A percentile compares a stretch with the other conserved stretches of the same genome.
phyloP scores from a whole-genome alignment of 2,329 filamentous ascomycete species.

The Ophiostoma angusticollis region DNA sequence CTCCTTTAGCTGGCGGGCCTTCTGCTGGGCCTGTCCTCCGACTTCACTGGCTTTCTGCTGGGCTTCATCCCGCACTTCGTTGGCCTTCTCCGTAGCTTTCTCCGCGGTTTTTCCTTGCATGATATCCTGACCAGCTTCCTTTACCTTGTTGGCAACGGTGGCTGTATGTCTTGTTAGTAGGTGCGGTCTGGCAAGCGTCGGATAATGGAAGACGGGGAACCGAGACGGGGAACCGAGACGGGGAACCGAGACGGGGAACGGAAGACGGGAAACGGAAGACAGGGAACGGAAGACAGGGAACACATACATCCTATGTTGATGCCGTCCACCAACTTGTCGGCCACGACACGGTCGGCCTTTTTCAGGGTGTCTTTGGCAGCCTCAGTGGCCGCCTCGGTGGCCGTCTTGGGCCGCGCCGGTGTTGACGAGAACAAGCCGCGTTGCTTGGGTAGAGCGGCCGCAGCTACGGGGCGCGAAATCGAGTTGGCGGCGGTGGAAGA shows the following conservation, averaged over 20 bases:
- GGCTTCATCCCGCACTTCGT: constrained; percentile 20
- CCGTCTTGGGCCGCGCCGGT: constrained; percentile 31
- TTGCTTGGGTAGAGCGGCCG: background rate
- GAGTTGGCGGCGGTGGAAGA: constrained; percentile 23
- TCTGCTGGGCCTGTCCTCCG: constrained; percentile 13
- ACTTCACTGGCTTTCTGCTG: constrained; percentile 34
- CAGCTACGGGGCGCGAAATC: background rate
- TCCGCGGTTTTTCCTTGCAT: constrained; percentile 17
- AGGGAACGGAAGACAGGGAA: background rate
- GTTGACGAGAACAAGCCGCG: constrained; percentile 34
- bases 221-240: too few relatives aligned
- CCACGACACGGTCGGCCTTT: constrained; percentile 44
- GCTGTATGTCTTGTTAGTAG: constrained; percentile 17
- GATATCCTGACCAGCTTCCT: constrained; percentile 28
- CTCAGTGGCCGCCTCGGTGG: constrained; percentile 27
- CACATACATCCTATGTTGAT: constrained; percentile 45
- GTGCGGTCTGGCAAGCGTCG: background rate
- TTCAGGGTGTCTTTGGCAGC: constrained; percentile 47
- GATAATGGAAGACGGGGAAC: too few relatives aligned
- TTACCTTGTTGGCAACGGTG: constrained; percentile 31
- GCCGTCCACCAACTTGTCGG: constrained; percentile 48
- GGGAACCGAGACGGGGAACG: too few relatives aligned
- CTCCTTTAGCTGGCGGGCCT: constrained; percentile 24
- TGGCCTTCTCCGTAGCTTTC: constrained; percentile 10
- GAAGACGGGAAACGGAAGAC: background rate